A percentile compares a stretch with the other conserved stretches of the same genome.
Evolutionary conservation across 306 rosid species (phyloP).

Genomic region (Castanea mollissima): DNA sequence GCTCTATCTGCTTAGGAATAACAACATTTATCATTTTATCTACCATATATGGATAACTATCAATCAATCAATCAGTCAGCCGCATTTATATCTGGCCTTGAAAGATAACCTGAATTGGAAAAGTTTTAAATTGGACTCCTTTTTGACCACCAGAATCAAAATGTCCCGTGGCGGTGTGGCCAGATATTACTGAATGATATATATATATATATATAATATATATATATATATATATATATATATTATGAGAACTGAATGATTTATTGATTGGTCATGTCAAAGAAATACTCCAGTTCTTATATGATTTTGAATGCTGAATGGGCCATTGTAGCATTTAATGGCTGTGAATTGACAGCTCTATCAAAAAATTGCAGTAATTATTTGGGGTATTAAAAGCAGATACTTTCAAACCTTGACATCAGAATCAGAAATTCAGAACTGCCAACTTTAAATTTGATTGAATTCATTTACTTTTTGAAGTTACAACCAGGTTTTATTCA

Average conservation of each 20-base stretch:
- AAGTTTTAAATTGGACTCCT: conserved; percentile 5
- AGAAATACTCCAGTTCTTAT: neutral
- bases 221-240: neutral
- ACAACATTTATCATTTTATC: no score
- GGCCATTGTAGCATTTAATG: neutral
- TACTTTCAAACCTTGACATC: neutral
- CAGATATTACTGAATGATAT: neutral
- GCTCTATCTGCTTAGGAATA: no score
- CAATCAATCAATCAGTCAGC: conserved; percentile 8
- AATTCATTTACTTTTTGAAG: conserved; percentile 25
- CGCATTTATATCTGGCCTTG: neutral
- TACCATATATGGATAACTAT: no score
- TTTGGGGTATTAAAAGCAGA: neutral
- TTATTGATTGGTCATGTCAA: neutral
- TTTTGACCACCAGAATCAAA: conserved; percentile 14
- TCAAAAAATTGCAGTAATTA: neutral
- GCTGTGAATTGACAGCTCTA: neutral
- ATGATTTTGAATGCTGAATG: neutral
- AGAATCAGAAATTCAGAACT: neutral
- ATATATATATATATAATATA: no score
- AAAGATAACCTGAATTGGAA: neutral
- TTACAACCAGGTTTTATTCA: conserved; percentile 18
- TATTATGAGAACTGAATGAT: neutral
- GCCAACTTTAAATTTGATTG: conserved; percentile 23
- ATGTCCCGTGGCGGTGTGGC: no score